Evolutionary conservation across 2,329 filamentous ascomycete species (phyloP), one percentile per base, ranked within the genome.

Genomic region (Nothophaeocryptopus gaeumannii): DNA sequence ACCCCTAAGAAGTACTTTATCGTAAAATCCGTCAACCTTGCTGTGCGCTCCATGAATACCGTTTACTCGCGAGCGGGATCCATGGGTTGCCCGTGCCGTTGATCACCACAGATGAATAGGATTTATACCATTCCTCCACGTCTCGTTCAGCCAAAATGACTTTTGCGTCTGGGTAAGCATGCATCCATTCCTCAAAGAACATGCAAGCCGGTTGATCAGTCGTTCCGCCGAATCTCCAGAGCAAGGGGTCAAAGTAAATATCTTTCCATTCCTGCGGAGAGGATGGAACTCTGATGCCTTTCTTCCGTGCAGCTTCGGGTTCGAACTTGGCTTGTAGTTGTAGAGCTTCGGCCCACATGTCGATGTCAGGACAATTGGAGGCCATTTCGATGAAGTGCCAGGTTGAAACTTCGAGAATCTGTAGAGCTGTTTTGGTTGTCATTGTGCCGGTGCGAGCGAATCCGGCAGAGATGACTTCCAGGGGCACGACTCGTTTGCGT

Each of bases 291-390:
- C 40, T 34, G 40, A 48, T 14, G 13, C 40, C 76, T 40, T 80
- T 77, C 14, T 77, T 79, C 57, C 85, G 84, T 2, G 51, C 41
- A 5, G 39, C 45, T 20, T 45, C 32, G 39, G 40, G 42, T 39
- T 48, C 50, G 16, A 49, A 58, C 39, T 81, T 81, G 53, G 81
- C 81, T 15, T 72, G 70, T n/a, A n/a, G n/a, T n/a, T n/a, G n/a
- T 45, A 86, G 76, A 33, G 83, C 84, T 53, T 86, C 79, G 71
- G 81, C 79, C 83, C 84, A 87, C 70, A 85, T 78, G 30, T 83
- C 72, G 39, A 78, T 79, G 59, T 85, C 83, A 26, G 77, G 78
- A 7, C 79, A 79, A 67, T 83, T 85, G 67, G 48, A 43, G 20
- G 56, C 50, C 47, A 57, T 55, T 30, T 55, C 55, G 35, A 58